These are phyloP conservation scores for Maudiozyma bulderi DNA, from an alignment of 805 yeast genomes.

Conservation along the genomic window DNA sequence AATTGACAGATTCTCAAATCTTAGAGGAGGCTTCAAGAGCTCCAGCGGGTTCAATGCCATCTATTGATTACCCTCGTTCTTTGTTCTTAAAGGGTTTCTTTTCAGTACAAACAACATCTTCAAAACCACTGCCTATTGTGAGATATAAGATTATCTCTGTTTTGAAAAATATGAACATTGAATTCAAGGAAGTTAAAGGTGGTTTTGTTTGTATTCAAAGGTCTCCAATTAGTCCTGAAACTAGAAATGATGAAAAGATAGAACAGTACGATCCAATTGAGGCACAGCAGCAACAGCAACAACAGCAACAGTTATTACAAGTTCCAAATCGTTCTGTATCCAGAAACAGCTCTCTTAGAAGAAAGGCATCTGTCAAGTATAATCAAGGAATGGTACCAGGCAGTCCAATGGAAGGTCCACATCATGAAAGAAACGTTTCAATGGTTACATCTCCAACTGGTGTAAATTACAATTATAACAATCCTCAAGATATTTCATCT, in stretches of 20 bases:
- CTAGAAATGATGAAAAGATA: conserved; percentile 9
- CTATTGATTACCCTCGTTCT: conserved; percentile 87
- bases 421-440: conserved; percentile 22
- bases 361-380: conserved; percentile 25
- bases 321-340: conserved; percentile 8
- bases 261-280: conserved; percentile 4
- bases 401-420: conserved; percentile 43
- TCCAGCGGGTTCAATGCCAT: conserved; percentile 76
- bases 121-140: conserved; percentile 82
- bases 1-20: conserved; percentile 40
- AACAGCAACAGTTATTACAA: conserved; percentile 3
- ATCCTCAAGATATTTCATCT: conserved; percentile 25
- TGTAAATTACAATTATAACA: background rate
- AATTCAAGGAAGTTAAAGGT: conserved; percentile 82
- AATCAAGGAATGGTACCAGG: conserved; percentile 38
- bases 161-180: conserved; percentile 65
- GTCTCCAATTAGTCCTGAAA: conserved; percentile 33
- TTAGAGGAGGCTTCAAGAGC: conserved; percentile 45
- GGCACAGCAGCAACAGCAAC: conserved; percentile 3
- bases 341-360: conserved; percentile 32
- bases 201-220: conserved; percentile 78
- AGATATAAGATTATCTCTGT: conserved; percentile 75
- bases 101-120: conserved; percentile 89
- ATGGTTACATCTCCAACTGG: conserved; percentile 23
- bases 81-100: conserved; percentile 87